Evolutionary conservation across 257 asterid species (phyloP).

Genomic region (Scutellaria minor): DNA sequence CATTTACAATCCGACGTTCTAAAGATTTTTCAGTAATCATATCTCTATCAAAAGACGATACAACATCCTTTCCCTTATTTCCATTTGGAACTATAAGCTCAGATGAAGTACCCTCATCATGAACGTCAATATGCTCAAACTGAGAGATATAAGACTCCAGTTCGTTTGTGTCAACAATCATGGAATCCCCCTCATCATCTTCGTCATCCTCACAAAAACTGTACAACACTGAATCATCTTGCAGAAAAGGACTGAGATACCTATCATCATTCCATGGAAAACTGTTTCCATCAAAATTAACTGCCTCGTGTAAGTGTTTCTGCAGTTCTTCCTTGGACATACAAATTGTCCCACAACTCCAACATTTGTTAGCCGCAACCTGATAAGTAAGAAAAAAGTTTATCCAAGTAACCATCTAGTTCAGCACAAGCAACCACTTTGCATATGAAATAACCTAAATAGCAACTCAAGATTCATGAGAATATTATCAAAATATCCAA

Average conservation of each 20-base stretch:
- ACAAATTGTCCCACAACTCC: constrained; percentile 63
- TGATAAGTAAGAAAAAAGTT: constrained; percentile 33
- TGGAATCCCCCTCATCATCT: constrained; percentile 52
- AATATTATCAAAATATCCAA: neutral
- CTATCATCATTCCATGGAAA: constrained; percentile 79
- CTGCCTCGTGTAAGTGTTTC: constrained; percentile 57
- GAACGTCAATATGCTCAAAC: constrained; percentile 52
- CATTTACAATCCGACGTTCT: constrained; percentile 33
- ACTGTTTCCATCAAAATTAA: constrained; percentile 36
- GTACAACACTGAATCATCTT: constrained; percentile 81
- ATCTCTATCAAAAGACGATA: constrained; percentile 37
- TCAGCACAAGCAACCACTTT: constrained; percentile 12
- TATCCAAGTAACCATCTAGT: constrained; percentile 17
- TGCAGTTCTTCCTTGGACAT: constrained; percentile 56
- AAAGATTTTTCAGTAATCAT: constrained; percentile 31
- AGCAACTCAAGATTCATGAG: constrained; percentile 11
- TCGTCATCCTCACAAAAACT: constrained; percentile 73
- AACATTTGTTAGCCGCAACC: constrained; percentile 73
- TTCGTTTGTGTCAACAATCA: constrained; percentile 50
- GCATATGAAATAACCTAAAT: constrained; percentile 8
- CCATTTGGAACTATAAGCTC: constrained; percentile 37
- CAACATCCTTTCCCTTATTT: constrained; percentile 47
- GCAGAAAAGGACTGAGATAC: constrained; percentile 75
- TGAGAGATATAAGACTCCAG: constrained; percentile 47
- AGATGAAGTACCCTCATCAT: constrained; percentile 46